Evolutionary conservation across 805 yeast species (phyloP), one percentile per base, ranked within the genome.

Genomic region (Cyberlindnera euphorbiae): DNA sequence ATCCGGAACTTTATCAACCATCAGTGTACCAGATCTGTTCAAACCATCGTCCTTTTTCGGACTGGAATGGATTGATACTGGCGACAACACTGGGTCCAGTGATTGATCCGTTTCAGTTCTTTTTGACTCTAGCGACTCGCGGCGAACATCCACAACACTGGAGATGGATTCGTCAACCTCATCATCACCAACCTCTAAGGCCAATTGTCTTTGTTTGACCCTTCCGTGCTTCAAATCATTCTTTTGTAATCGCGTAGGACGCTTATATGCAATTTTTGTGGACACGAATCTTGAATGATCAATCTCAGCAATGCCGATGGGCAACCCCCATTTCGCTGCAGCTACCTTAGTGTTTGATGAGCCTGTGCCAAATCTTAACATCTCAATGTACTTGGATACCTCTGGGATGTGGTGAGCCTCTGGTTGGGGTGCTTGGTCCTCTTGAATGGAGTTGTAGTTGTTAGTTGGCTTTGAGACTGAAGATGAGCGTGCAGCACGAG

Each of bases 131-230:
- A 17, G 19, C 4, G 50, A 45, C 4, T 38, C 46, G 17, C 50
- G 35, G 15, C 29, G 29, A 10, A 35, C 42, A 2, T 14, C 8
- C 17, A 21, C n/a, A 6, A 7, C n/a, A n/a, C 17, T 17, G 17
- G 17, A 5, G 28, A 32, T 5, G 17, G 26, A 25, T 17, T 33
- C 34, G 14, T 32, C 45, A 6, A 49, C 54, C 17, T 77, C 85
- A 23, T 67, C 74, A 36, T 81, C 86, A 44, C 80, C 89, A 25
- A 82, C 79, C 55, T 82, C 93, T 17, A 82, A 73, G 2, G 89
- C 90, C 41, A 83, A 63, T 59, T 82, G 66, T 30, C 86, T 68
- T 17, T 82, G 83, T 36, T 76, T 70, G 39, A 75, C 63, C 51
- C 66, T 76, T 6, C 82, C 82, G 52, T 78, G 82, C 50, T 75